A percentile compares a stretch with the other conserved stretches of the same genome.
phyloP scores from a whole-genome alignment of 2,329 filamentous ascomycete species.

The Epichloe aotearoae region DNA sequence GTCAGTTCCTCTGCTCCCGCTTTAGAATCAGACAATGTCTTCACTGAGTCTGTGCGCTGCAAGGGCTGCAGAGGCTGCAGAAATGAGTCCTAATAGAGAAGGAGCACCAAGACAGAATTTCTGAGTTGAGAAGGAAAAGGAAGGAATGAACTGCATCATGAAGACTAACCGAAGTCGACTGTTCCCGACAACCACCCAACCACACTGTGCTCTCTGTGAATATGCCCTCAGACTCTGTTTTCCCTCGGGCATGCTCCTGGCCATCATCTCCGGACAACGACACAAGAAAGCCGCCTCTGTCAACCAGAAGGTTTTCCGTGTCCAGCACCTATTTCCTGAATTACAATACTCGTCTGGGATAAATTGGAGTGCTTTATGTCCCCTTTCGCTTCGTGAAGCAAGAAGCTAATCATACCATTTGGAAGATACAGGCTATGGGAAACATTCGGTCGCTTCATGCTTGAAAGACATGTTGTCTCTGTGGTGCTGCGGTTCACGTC shows the following conservation, averaged over 20 bases:
- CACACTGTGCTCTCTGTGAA: not conserved
- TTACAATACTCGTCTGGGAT: not conserved
- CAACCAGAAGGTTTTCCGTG: not conserved
- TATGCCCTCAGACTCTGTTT: not conserved
- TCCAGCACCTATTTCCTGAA: not conserved
- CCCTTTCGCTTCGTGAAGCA: not conserved
- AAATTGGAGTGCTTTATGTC: not conserved
- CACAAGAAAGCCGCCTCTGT: not conserved
- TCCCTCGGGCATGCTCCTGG: not conserved
- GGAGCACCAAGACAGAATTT: not conserved
- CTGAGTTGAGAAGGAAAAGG: not conserved
- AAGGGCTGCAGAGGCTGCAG: not conserved
- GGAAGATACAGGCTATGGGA: not conserved
- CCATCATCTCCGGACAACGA: not conserved
- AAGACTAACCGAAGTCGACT: not conserved
- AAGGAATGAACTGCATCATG: not conserved
- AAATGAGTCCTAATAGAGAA: not conserved
- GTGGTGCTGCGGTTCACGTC: slow-evolving; percentile 13
- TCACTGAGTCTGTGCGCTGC: not conserved
- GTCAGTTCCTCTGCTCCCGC: too few relatives aligned
- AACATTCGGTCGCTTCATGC: not conserved
- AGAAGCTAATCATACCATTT: not conserved
- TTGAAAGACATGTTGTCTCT: slow-evolving; percentile 8
- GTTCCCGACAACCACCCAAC: not conserved
- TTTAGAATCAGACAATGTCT: not conserved